Percentiles rank a stretch among this genome's conserved stretches.
phyloP scores from a whole-genome alignment of 2,329 filamentous ascomycete genomes.

The Cercospora sp. region DNA sequence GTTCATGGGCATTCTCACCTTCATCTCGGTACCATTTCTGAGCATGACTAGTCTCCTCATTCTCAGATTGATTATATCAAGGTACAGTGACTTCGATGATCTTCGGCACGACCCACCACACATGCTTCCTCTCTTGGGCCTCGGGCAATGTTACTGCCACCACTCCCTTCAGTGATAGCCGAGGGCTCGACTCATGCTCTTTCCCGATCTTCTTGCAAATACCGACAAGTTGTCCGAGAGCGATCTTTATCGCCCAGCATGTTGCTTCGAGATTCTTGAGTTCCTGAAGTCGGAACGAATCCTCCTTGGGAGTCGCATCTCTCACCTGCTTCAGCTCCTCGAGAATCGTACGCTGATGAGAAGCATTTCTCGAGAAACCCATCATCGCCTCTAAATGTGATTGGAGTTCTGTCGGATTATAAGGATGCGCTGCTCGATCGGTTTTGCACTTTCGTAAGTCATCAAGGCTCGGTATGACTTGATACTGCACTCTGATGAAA shows the following conservation, averaged over 20 bases:
- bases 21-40: not conserved
- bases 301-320: not conserved
- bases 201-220: conserved; percentile 30
- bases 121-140: conserved; percentile 45
- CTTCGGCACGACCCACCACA: conserved; percentile 51
- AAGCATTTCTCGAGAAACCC: conserved; percentile 3
- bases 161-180: conserved; percentile 20
- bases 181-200: conserved; percentile 1
- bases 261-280: conserved; percentile 42
- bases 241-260: conserved; percentile 37
- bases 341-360: not conserved
- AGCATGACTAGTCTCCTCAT: not conserved
- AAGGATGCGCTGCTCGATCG: not conserved
- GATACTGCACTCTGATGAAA: conserved; percentile 68
- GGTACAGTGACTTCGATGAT: conserved; percentile 29
- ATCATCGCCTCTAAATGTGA: conserved; percentile 4
- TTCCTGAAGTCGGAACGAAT: conserved; percentile 13
- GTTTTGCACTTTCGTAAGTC: conserved; percentile 52
- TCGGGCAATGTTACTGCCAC: conserved; percentile 43
- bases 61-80: not conserved
- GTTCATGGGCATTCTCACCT: not conserved
- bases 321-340: conserved; percentile 27
- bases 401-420: conserved; percentile 1
- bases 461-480: conserved; percentile 53
- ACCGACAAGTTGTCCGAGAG: conserved; percentile 25